Base-by-base conservation (phyloP, 2,329 filamentous ascomycete species). In the Talaromyces albobiverticillius region DNA sequence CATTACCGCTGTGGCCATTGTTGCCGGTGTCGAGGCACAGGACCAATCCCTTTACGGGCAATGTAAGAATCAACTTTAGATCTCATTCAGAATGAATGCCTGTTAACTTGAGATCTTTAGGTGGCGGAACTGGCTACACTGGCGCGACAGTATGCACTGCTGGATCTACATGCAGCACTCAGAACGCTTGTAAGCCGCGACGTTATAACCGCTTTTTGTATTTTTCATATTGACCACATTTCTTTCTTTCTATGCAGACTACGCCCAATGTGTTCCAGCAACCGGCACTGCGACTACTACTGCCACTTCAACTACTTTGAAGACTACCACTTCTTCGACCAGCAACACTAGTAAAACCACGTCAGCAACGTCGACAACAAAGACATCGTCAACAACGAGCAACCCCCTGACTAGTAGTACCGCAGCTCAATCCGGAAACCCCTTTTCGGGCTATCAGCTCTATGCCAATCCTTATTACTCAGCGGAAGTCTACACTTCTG, bases 391-490 rank as follows among this genome's bases (percentile, higher is more conserved):
- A 14, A 56, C 62, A 46, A 55, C 57, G 16, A 41, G 62, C 9
- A 49, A 56, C 1, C 56, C 58, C 11, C 59, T 62, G 2, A 61
- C 60, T 8, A 49, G 57, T 11, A 45, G 49, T 22, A 45, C 53
- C 11, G 45, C 53, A 4, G 43, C 38, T 43, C 51, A 62, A 29
- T 57, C 76, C 13, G 83, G 82, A 26, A 82, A 82, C 61, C 76
- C 78, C 0, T 79, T 81, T 55, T 67, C 68, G 9, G 78, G 78
- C 18, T 74, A 77, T 55, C 69, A 76, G 56, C 72, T 79, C 45
- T 81, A 80, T 56, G 75, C 73, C 26, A 81, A 81, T 60, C 71
- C 77, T 3, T 80, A 78, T 67, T 82, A 82, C 64, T 71, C 78
- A 3, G 78, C 78, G 3, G 78, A 82, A 59, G 74, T 82, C 32